Conservation (phyloP, 306 rosid genomes). For the Cucumis sativus region Cucumber_9930_V3 NC_026657.2:33377001-33377500, state of each 20-base stretch:
- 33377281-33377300: slow-evolving; percentile 23
- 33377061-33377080: slow-evolving; percentile 11
- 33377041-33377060: slow-evolving; percentile 6
- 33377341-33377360: neutral
- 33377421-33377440: neutral
- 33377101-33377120: slow-evolving; percentile 10
- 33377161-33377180: slow-evolving; percentile 5
- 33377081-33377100: slow-evolving; percentile 18
- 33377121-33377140: slow-evolving; percentile 9
- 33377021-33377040: neutral
- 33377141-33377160: slow-evolving; percentile 38
- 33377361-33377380: neutral
- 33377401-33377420: neutral
- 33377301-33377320: slow-evolving; percentile 16
- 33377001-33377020: neutral
- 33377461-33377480: neutral
- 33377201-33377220: slow-evolving; percentile 15
- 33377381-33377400: neutral
- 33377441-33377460: neutral
- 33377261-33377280: slow-evolving; percentile 1
- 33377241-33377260: slow-evolving; percentile 9
- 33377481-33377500: neutral
- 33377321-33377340: neutral
- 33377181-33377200: slow-evolving; percentile 17
- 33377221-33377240: slow-evolving; percentile 21